Conservation (phyloP, 1,284 basidiomycete genomes). For the Trametes hirsuta region DNA sequence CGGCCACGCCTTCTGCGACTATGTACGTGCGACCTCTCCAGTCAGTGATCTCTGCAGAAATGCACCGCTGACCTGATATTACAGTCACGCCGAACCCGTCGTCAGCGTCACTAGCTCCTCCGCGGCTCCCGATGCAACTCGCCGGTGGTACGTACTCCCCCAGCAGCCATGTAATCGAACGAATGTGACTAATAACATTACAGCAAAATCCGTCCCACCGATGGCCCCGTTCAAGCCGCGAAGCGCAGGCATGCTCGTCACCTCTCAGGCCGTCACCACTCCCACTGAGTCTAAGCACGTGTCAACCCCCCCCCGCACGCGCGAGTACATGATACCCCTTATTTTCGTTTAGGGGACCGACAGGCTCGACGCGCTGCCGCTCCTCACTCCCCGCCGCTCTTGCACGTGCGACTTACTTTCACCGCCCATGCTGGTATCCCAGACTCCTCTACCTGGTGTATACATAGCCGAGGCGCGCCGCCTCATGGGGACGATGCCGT, state of each 20-base stretch:
- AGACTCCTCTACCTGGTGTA: not conserved
- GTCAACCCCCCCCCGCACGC: not conserved
- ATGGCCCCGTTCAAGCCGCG: not conserved
- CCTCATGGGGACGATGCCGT: conserved; percentile 4
- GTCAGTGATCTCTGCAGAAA: not conserved
- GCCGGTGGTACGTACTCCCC: conserved; percentile 9
- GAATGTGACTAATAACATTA: not conserved
- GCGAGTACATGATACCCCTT: conserved; percentile 19
- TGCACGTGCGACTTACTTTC: not conserved
- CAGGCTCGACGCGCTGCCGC: conserved; percentile 22
- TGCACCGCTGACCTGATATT: not conserved
- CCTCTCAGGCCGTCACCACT: conserved; percentile 13
- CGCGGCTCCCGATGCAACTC: not conserved
- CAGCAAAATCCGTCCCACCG: conserved; percentile 10
- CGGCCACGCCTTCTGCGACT: not conserved
- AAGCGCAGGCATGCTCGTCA: conserved; percentile 25
- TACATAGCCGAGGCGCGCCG: conserved; percentile 3
- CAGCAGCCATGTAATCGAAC: not conserved
- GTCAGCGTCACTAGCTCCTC: not conserved
- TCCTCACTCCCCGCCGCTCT: not conserved
- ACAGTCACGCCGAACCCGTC: not conserved
- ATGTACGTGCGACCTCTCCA: not conserved
- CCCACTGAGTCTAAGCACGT: conserved; percentile 10
- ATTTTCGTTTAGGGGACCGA: conserved; percentile 2
- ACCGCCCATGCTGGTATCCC: not conserved